Percentiles rank a stretch among this genome's conserved stretches.
Conservation (phyloP, 2,329 filamentous ascomycete genomes). For the Reticulascus tulasneorum region DNA sequence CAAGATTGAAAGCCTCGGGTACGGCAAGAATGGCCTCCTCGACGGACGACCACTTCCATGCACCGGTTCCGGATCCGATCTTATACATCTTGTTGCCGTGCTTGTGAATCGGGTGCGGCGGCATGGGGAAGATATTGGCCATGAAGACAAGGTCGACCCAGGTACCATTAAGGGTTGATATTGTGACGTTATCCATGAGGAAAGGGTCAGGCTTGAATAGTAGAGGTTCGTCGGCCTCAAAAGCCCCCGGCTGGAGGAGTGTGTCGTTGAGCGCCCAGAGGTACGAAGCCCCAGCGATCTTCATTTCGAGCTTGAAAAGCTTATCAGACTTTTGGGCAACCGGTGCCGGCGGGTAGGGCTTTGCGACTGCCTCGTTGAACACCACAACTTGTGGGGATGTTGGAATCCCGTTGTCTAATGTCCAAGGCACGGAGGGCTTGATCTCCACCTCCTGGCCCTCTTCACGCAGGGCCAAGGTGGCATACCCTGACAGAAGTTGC, state of each 20-base stretch:
- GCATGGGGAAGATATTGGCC: slow-evolving; percentile 39
- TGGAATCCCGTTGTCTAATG: slow-evolving; percentile 44
- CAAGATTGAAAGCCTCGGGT: slow-evolving; percentile 53
- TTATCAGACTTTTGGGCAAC: slow-evolving; percentile 38
- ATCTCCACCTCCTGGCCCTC: slow-evolving; percentile 13
- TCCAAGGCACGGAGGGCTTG: slow-evolving; percentile 34
- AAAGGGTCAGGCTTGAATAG: slow-evolving; percentile 38
- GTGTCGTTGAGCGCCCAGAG: slow-evolving; percentile 50
- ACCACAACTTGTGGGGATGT: slow-evolving; percentile 35
- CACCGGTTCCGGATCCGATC: slow-evolving; percentile 47
- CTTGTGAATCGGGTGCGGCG: slow-evolving; percentile 60
- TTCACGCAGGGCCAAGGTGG: slow-evolving; percentile 37
- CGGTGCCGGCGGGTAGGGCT: slow-evolving; percentile 43
- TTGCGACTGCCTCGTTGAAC: slow-evolving; percentile 37
- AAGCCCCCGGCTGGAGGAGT: slow-evolving; percentile 31
- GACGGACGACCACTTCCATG: slow-evolving; percentile 49
- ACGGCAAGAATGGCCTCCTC: slow-evolving; percentile 44
- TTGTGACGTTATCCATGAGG: slow-evolving; percentile 38
- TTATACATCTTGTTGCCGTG: slow-evolving; percentile 58
- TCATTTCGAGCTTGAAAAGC: slow-evolving; percentile 40
- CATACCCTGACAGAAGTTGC: slow-evolving; percentile 53
- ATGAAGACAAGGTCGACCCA: slow-evolving; percentile 56
- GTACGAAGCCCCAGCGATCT: slow-evolving; percentile 38
- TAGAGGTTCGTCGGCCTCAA: slow-evolving; percentile 36
- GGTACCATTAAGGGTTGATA: slow-evolving; percentile 39